Conservation (phyloP, 139 green algal species). For the Chlamydomonas incerta region DNA sequence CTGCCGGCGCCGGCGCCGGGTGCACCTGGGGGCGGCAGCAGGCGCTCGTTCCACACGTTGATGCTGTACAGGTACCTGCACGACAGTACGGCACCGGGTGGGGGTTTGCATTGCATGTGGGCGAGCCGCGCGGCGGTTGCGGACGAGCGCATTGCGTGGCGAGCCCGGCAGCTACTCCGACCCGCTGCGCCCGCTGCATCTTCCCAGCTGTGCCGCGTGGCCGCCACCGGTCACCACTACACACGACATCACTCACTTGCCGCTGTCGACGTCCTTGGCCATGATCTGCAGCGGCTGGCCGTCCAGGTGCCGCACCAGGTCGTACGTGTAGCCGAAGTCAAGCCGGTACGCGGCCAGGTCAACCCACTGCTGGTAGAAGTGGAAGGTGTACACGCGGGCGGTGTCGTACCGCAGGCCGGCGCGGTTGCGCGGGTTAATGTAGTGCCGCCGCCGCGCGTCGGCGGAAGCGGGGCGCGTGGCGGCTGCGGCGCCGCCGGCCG, state of each 20-base stretch:
- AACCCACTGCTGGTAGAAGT: constrained; percentile 68
- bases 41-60: constrained; percentile 30
- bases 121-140: too few species aligned
- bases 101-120: too few species aligned
- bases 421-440: constrained; percentile 19
- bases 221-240: background rate
- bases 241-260: background rate
- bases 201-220: background rate
- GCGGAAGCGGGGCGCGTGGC: constrained; percentile 1
- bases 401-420: constrained; percentile 40
- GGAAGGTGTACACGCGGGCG: constrained; percentile 64
- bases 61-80: constrained; percentile 51
- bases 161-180: too few species aligned
- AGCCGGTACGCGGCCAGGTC: constrained; percentile 60
- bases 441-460: constrained; percentile 47
- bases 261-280: constrained; percentile 48
- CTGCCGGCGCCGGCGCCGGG: background rate
- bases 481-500: background rate
- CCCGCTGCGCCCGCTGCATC: background rate
- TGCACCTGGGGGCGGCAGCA: background rate
- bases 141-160: too few species aligned
- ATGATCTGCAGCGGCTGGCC: constrained; percentile 72
- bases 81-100: too few species aligned
- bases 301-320: constrained; percentile 63
- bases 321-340: constrained; percentile 60